Conservation (phyloP, 306 rosid species). For the Mimosa pudica region DNA sequence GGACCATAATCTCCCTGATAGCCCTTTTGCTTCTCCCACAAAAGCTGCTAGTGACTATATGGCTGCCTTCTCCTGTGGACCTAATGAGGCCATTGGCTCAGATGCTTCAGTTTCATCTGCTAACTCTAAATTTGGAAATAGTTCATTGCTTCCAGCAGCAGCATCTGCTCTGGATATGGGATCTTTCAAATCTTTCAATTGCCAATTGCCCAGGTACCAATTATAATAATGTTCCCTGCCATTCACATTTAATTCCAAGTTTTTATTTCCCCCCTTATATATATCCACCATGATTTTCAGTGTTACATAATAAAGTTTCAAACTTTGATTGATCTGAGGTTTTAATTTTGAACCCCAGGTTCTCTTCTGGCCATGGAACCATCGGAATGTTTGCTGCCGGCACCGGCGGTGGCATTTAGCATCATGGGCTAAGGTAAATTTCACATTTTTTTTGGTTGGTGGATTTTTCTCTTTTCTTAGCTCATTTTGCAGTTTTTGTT, state of each 20-base stretch:
- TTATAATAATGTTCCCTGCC: background rate
- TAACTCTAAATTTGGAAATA: constrained; percentile 54
- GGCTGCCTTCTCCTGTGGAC: constrained; percentile 48
- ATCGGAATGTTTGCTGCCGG: constrained; percentile 83
- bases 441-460: background rate
- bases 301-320: constrained; percentile 10
- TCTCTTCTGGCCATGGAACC: constrained; percentile 81
- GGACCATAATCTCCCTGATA: constrained; percentile 97
- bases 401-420: constrained; percentile 84
- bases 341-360: constrained; percentile 45
- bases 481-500: constrained; percentile 22
- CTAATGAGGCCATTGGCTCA: constrained; percentile 50
- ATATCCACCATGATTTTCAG: constrained; percentile 11
- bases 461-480: background rate
- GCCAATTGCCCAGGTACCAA: constrained; percentile 89
- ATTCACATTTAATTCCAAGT: constrained; percentile 3
- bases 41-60: constrained; percentile 58
- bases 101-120: constrained; percentile 48
- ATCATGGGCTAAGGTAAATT: constrained; percentile 42
- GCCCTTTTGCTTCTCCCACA: constrained; percentile 95
- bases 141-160: constrained; percentile 51
- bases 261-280: background rate
- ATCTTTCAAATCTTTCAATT: constrained; percentile 77
- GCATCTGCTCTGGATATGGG: constrained; percentile 73
- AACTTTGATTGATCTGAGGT: constrained; percentile 4